phyloP scores from a whole-genome alignment of 2,329 filamentous ascomycete species.

The Tolypocladium guangdongense region DNA sequence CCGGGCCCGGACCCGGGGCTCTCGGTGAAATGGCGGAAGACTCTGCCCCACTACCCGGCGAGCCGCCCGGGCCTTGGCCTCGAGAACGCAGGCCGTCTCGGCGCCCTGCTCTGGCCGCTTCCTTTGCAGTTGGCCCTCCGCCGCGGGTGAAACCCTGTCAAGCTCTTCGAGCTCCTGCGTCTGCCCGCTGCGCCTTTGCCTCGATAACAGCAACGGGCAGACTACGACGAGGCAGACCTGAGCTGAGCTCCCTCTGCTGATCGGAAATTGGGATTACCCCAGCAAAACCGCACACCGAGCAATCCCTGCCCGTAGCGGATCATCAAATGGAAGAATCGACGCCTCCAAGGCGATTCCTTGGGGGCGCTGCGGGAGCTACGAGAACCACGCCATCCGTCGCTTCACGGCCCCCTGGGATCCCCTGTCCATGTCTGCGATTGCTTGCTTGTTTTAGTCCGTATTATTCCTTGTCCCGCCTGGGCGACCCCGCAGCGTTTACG shows the following conservation, averaged over 20 bases:
- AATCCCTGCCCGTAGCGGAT: too few species aligned
- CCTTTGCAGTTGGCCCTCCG: not conserved
- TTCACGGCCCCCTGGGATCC: not conserved
- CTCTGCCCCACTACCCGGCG: conserved; percentile 27
- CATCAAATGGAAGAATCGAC: not conserved
- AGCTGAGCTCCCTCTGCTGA: not conserved
- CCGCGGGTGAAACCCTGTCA: not conserved
- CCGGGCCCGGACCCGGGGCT: conserved; percentile 12
- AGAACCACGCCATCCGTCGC: not conserved
- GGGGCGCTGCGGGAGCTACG: not conserved
- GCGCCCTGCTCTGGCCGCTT: not conserved
- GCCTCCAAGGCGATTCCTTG: not conserved
- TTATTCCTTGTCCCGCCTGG: not conserved
- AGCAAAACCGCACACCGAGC: not conserved
- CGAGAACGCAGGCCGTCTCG: not conserved
- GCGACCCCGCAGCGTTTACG: too few species aligned
- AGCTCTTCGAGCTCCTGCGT: not conserved
- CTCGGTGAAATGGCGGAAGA: conserved; percentile 17
- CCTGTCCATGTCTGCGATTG: not conserved
- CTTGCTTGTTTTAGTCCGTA: not conserved
- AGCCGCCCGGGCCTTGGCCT: not conserved
- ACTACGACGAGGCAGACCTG: not conserved
- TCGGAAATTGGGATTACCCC: not conserved
- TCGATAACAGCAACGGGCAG: not conserved
- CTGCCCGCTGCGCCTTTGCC: not conserved